Evolutionary conservation across 208 protist genomes (phyloP).

Genomic region (Trypanosoma brucei): DNA sequence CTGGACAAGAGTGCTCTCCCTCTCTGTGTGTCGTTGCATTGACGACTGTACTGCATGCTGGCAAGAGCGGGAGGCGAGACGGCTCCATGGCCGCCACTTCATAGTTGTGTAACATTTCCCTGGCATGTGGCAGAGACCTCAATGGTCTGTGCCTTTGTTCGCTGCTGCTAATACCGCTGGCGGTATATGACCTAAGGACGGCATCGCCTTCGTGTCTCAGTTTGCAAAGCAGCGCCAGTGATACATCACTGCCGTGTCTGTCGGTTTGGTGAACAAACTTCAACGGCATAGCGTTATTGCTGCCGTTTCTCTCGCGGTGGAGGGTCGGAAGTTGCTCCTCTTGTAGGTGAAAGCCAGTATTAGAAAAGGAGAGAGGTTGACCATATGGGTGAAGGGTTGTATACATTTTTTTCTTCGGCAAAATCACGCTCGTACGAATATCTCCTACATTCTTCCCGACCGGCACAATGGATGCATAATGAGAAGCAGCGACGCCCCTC

Average conservation of each 20-base stretch:
- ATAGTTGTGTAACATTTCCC: neutral
- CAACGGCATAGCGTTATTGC: conserved; percentile 15
- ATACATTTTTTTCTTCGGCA: too few relatives aligned
- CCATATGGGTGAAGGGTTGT: too few relatives aligned
- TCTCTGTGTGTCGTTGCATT: too few relatives aligned
- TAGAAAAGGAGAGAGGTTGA: too few relatives aligned
- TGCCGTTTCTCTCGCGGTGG: neutral
- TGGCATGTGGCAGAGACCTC: conserved; percentile 1
- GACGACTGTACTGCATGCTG: neutral
- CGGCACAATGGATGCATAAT: too few relatives aligned
- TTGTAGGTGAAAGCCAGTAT: too few relatives aligned
- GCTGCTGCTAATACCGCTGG: neutral
- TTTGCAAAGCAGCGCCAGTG: conserved; percentile 13
- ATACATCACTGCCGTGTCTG: neutral
- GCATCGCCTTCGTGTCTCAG: conserved; percentile 8
- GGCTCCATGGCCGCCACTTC: neutral
- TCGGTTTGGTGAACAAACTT: conserved; percentile 5
- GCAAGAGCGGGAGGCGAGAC: neutral
- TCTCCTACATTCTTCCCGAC: too few relatives aligned
- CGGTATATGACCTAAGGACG: conserved; percentile 10
- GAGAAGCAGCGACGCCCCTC: too few relatives aligned
- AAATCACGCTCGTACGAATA: too few relatives aligned
- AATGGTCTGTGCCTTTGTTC: neutral
- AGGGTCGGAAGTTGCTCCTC: too few relatives aligned
- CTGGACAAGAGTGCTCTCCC: too few relatives aligned